Base-by-base conservation (phyloP, 352 stramenopile species). In the Thalassiosira sp. region DNA sequence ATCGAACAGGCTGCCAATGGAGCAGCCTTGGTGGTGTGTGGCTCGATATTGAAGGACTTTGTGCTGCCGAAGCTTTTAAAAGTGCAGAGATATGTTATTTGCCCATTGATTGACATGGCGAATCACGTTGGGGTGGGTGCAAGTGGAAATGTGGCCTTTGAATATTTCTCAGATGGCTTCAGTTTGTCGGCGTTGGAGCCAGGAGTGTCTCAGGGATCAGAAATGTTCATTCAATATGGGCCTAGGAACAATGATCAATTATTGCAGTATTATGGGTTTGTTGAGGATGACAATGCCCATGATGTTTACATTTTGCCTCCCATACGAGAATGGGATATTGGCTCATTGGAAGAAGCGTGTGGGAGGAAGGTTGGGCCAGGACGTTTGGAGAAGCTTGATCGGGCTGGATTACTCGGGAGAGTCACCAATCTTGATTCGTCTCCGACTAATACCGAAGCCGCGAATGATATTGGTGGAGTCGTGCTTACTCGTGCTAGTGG, bases 91-190 rank as follows among this genome's bases (percentile, higher is more conserved):
- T 93, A 91, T 77, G 82, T 91, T 13, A 91, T 93, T 70, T 91
- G 85, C 64, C 82, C 87, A 15, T 57, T 91, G 6, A 90, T 93
- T 72, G 85, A 93, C 61, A 91, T 93, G 87, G 72, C 74, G 7
- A 93, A 93, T 69, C 87, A 93, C 60, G 69, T 85, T 15, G 82
- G 78, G 7, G 31, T 88, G 2, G 64, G 61, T 42, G 62, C 73
- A 10, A 74, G 33, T 40, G 85, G 75, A 2, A 83, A 91, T 64
- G 87, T 93, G 13, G 83, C 85, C 1, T 89, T 91, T 72, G 87
- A 93, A 77, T 93, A 87, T 52, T 93, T 93, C 70, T 63, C 68
- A 8, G 84, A 93, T 87, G 74, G 81, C n/a, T 93, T 89, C 42
- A 91, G 81, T 68, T 58, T 93, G 24, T 77, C 77, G 1, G 58